Base-by-base conservation (phyloP, 2,329 filamentous ascomycete species). In the Neofusicoccum sp. region DNA sequence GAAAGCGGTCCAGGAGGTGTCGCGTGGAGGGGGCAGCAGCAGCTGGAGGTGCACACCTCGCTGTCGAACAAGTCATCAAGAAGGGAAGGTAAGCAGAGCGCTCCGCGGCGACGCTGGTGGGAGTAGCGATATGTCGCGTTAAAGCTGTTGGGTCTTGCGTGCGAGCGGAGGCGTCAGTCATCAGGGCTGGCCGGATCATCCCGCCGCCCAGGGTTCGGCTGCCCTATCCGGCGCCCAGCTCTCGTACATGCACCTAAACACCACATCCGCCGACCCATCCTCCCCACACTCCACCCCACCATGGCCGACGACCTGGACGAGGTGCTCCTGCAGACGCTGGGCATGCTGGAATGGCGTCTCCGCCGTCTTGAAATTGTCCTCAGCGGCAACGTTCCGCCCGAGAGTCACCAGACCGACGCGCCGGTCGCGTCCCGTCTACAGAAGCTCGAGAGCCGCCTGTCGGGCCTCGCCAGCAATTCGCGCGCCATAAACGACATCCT, bases 321-420 rank as follows among this genome's bases (percentile, higher is more conserved):
- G 61, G 69, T 74, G 14, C 65, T 75, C 28, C 65, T 76, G 14
- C 71, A 76, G 64, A 81, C 79, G 1, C 73, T 78, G 54, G 67
- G 72, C 4, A 67, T 77, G 59, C 72, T 82, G 11, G 78, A 81
- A 64, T 76, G 76, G 57, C 74, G 79, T 9, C 67, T 82, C 47
- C 71, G 73, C 36, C 73, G 78, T 4, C 62, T 82, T 31, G 74
- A 77, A 53, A 80, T 78, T 63, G 62, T 76, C 7, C 68, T 81
- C 28, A 68, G 75, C 58, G 79, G 74, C 61, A 70, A 66, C 51
- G 61, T 34, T 62, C 24, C 70, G 68, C 56, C 66, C 70, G 9
- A 65, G 64, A 47, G 60, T 63, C 26, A 33, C 49, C 63, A 66
- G 65, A 48, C 65, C 66, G 61, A 72, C 66, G 62, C 61, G 49